These are phyloP conservation scores for Musa balbisiana DNA, from an alignment of 202 grass and related monocot genomes.

Conservation along the genomic window DNA sequence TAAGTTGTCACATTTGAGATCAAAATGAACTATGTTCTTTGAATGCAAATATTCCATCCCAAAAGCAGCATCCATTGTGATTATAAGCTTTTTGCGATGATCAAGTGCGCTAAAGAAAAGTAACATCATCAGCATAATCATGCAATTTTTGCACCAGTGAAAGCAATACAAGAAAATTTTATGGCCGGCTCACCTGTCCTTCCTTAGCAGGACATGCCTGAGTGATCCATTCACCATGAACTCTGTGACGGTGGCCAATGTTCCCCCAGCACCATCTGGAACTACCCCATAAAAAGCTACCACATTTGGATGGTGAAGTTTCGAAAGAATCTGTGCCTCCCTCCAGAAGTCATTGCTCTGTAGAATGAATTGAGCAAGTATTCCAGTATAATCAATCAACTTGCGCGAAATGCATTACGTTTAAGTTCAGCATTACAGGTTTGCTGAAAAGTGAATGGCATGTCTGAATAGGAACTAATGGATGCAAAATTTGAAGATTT, in stretches of 20 bases:
- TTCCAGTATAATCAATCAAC: slow-evolving; percentile 1
- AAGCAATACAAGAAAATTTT: slow-evolving; percentile 12
- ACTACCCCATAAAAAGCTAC: slow-evolving; percentile 95
- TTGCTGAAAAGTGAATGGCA: neutral
- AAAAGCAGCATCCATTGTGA: slow-evolving; percentile 97
- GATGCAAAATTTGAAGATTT: neutral
- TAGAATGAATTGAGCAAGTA: slow-evolving; percentile 6
- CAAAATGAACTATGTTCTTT: slow-evolving; percentile 97
- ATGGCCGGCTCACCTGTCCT: slow-evolving; percentile 57
- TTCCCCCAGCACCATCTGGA: slow-evolving; percentile 87
- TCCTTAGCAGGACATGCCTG: slow-evolving; percentile 73
- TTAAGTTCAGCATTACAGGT: neutral
- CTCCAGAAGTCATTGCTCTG: slow-evolving; percentile 97
- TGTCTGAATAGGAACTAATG: neutral
- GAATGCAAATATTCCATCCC: slow-evolving; percentile 98
- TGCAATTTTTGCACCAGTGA: slow-evolving; percentile 12
- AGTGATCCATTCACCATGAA: slow-evolving; percentile 98
- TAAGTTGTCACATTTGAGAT: slow-evolving; percentile 94
- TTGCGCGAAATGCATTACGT: too few relatives aligned
- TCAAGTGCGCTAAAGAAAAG: slow-evolving; percentile 50
- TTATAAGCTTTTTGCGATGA: slow-evolving; percentile 77
- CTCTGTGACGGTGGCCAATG: slow-evolving; percentile 85
- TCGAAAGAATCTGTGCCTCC: slow-evolving; percentile 90
- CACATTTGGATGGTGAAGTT: slow-evolving; percentile 95
- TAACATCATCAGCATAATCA: slow-evolving; percentile 24